Conservation (phyloP, 139 green algal species). For the Chloropicon primus region DNA sequence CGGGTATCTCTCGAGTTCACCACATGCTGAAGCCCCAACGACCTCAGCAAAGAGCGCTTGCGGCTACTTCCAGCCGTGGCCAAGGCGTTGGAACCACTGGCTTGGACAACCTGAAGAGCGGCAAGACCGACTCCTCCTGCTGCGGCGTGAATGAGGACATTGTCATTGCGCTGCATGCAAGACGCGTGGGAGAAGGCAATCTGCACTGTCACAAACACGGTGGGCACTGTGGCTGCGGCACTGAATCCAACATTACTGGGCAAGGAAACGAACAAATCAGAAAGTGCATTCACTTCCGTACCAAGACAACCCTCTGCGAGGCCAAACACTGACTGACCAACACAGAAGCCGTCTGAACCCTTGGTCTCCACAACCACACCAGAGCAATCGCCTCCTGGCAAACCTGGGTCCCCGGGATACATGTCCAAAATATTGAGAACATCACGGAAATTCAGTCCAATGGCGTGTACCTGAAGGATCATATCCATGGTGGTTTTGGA, state of each 20-base stretch:
- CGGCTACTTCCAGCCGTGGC: slow-evolving; percentile 36
- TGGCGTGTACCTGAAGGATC: slow-evolving; percentile 35
- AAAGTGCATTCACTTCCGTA: slow-evolving; percentile 25
- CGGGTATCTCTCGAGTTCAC: slow-evolving; percentile 28
- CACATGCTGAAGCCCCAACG: slow-evolving; percentile 23
- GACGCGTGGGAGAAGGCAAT: slow-evolving; percentile 4
- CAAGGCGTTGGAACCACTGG: slow-evolving; percentile 21
- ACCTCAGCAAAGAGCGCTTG: slow-evolving; percentile 44
- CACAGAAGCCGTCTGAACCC: slow-evolving; percentile 9
- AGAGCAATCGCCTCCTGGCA: slow-evolving; percentile 1
- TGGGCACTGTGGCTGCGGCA: slow-evolving; percentile 3
- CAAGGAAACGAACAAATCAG: background rate
- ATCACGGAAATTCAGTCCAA: slow-evolving; percentile 60
- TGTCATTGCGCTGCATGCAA: slow-evolving; percentile 13
- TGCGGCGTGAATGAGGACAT: slow-evolving; percentile 36
- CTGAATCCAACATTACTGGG: background rate
- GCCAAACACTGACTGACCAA: slow-evolving; percentile 60
- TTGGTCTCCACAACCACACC: slow-evolving; percentile 4
- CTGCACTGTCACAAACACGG: slow-evolving; percentile 12
- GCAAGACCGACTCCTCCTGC: slow-evolving; percentile 36
- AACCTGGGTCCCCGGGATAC: slow-evolving; percentile 8
- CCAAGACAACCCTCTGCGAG: slow-evolving; percentile 58
- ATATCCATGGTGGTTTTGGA: slow-evolving; percentile 4
- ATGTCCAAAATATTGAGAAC: slow-evolving; percentile 42
- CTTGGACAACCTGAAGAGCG: slow-evolving; percentile 7